Base-by-base conservation (phyloP, 2,329 filamentous ascomycete genomes). In the Claviceps sp. region DNA sequence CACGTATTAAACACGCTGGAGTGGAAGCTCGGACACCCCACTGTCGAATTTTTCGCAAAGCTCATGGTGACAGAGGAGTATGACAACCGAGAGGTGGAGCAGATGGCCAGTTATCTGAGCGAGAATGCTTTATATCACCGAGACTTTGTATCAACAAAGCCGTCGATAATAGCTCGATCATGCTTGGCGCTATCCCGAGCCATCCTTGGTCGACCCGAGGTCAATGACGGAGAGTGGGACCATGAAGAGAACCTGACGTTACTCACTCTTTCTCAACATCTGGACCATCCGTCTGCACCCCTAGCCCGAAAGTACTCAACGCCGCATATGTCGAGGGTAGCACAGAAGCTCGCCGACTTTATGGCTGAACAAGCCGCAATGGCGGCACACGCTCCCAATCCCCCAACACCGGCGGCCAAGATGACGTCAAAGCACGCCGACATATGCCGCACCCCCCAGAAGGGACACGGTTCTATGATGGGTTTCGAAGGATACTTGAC, bases 1-100 rank as follows among this genome's bases (percentile, higher is more conserved):
- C 93, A 98, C 68, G 91, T 98, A 40, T 79, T 98, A 61, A 94
- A 96, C 72, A 98, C 93, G 1, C 80, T 98, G 54, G 89, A 94
- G 67, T 98, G 93, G 93, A 82, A 85, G 59, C 87, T 98, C 59
- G 93, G 93, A 52, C 91, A 97, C 71, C 90, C 93, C 1, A 97
- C 93, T 30, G 87, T 96, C 58, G 91, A 97, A 69, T 87, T 85
- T 67, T 98, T 96, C 71, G 78, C 94, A 47, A 87, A 95, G 64
- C 74, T 96, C 56, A 89, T 91, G 56, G 80, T 94, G 41, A 80
- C 87, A 46, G 88, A 95, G 67, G 87, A 87, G 65, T 70, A 71
- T 37, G 79, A 85, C 62, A 88, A 95, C 66, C 77, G 82, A 24
- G 90, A 96, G 70, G 85, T 95, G 22, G 89, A 97, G 72, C 85